These are phyloP conservation scores for Plasmopara viticola DNA, from an alignment of 352 stramenopile species.

Conservation along the genomic window DNA sequence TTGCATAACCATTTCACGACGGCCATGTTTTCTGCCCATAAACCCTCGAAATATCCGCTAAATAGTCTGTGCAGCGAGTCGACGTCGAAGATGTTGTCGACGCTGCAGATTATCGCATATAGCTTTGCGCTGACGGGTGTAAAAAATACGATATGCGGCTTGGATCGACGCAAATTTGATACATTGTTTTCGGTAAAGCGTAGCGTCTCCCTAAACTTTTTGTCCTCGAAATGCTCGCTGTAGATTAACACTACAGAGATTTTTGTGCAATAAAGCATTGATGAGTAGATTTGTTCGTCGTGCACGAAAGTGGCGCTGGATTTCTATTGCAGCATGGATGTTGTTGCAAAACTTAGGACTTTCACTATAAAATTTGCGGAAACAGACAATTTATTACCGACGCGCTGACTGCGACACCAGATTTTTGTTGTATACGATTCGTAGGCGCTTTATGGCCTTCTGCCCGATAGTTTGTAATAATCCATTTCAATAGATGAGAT, in stretches of 20 bases:
- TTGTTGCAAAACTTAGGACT: slow-evolving; percentile 42
- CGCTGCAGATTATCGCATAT: slow-evolving; percentile 15
- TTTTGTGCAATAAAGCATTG: slow-evolving; percentile 47
- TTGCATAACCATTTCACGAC: slow-evolving; percentile 42
- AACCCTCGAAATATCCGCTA: slow-evolving; percentile 57
- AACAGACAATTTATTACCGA: slow-evolving; percentile 47
- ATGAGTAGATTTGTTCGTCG: slow-evolving; percentile 37
- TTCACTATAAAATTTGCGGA: slow-evolving; percentile 50
- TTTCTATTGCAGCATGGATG: slow-evolving; percentile 36
- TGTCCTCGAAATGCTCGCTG: slow-evolving; percentile 62
- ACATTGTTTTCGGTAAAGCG: slow-evolving; percentile 27
- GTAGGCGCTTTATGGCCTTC: slow-evolving; percentile 52
- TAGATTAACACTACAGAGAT: slow-evolving; percentile 46
- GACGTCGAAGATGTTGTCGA: slow-evolving; percentile 16
- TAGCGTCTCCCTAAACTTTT: slow-evolving; percentile 32
- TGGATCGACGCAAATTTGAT: slow-evolving; percentile 43
- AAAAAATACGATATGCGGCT: slow-evolving; percentile 35
- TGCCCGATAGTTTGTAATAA: slow-evolving; percentile 50
- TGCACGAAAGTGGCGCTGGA: slow-evolving; percentile 63
- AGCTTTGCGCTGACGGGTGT: slow-evolving; percentile 28
- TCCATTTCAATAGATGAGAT: slow-evolving; percentile 28
- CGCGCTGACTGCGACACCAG: slow-evolving; percentile 28
- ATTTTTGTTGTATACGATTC: slow-evolving; percentile 46
- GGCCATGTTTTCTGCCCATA: slow-evolving; percentile 5
- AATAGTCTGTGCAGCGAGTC: slow-evolving; percentile 32